Base-by-base conservation (phyloP, 2,329 filamentous ascomycete species). In the Claviceps pazoutovae region DNA sequence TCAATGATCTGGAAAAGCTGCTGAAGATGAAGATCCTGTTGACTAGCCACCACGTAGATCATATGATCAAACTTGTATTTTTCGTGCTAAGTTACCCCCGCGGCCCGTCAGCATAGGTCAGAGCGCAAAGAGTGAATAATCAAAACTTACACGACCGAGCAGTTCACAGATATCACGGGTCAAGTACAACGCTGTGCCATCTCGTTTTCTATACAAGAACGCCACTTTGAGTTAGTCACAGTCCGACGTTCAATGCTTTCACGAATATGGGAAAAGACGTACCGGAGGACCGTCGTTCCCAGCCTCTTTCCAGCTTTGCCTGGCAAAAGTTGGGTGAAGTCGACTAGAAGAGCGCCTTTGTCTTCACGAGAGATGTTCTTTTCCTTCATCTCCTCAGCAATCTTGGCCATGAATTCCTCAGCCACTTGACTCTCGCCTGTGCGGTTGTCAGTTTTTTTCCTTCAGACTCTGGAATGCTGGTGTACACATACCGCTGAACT, bases 121-220 rank as follows among this genome's bases (percentile, higher is more conserved):
- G 9, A 42, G 37, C 21, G 30, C 14, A 48, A 9, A 42, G 5
- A 48, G 37, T 5, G 8, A 23, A 17, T 1, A 39, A 1, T 5
- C 17, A 8, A n/a, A 26, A 48, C 59, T 53, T 57, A 61, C 57
- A 52, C 86, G 79, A 60, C 81, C 77, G 50, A 88, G 68, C 30
- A 87, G 76, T 61, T 88, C 84, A 58, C 82, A 84, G 56, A 90
- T 84, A 65, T 91, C 85, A 57, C 86, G 80, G 49, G 86, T 87
- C 46, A 90, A 74, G 63, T 91, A 90, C 37, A 88, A 75, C 42
- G 83, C 84, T 13, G 84, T 88, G 51, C 86, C 86, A 56, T 86
- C 82, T 58, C 78, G 80, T 70, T 87, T 86, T 57, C 61, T 61
- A 23, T 19, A 41, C 17, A 26, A 50, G 19, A 21, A 1, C 49